Percentiles rank a stretch among this genome's conserved stretches.
Evolutionary conservation across 2,329 filamentous ascomycete genomes (phyloP).

Genomic region (Epichloe gansuensis): DNA sequence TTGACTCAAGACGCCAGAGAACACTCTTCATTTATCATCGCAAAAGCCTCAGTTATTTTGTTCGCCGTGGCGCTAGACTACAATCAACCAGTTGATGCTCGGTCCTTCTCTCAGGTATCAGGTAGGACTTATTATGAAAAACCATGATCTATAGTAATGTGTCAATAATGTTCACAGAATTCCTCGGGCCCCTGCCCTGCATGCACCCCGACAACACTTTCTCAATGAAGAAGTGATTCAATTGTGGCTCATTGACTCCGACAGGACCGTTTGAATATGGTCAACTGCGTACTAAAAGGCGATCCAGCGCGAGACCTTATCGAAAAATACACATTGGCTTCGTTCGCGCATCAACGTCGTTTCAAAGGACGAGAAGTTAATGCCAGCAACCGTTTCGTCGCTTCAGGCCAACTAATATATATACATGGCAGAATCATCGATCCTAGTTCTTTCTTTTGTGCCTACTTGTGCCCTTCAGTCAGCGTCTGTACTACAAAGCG

Average conservation of each 20-base stretch:
- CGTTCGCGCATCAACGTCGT: neutral
- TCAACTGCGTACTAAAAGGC: neutral
- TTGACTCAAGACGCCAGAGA: too few relatives aligned
- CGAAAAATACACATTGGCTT: neutral
- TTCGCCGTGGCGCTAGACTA: too few relatives aligned
- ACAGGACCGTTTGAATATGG: neutral
- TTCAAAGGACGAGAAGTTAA: neutral
- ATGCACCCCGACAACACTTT: too few relatives aligned
- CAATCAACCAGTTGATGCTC: too few relatives aligned
- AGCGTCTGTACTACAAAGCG: neutral
- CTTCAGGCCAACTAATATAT: neutral
- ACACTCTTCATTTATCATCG: too few relatives aligned
- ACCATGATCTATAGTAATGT: too few relatives aligned
- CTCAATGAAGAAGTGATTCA: neutral
- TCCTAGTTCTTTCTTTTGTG: conserved; percentile 6
- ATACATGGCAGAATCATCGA: neutral
- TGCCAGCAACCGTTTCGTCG: neutral
- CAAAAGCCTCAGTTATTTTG: too few relatives aligned
- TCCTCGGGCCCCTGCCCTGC: too few relatives aligned
- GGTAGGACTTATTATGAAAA: too few relatives aligned
- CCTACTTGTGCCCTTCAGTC: neutral
- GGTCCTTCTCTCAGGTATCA: too few relatives aligned
- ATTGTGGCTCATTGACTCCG: neutral
- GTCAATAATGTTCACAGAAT: too few relatives aligned
- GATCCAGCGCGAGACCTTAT: neutral